Evolutionary conservation across 1,139 yeast genomes (phyloP).

Genomic region (Geotrichum cucujoidarum): DNA sequence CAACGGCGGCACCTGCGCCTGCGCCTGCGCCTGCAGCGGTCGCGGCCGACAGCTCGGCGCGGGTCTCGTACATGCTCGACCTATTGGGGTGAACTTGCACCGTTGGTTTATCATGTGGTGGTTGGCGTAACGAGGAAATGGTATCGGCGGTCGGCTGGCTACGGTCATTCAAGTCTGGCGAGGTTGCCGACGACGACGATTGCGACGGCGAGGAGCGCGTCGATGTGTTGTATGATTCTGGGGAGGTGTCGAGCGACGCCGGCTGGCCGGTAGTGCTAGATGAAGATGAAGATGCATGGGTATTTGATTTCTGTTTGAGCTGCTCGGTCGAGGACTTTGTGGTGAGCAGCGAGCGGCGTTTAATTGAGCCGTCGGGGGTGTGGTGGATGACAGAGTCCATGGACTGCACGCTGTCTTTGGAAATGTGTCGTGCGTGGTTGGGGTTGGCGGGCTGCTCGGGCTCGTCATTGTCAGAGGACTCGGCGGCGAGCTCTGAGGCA

Average conservation of each 20-base stretch:
- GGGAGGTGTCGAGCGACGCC: too few species aligned
- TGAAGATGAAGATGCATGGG: constrained; percentile 2
- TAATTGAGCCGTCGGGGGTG: constrained; percentile 1
- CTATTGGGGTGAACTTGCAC: neutral
- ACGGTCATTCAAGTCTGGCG: constrained; percentile 3
- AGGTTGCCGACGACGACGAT: constrained; percentile 6
- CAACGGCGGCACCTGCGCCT: too few species aligned
- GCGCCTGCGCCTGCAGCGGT: neutral
- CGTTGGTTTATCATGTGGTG: neutral
- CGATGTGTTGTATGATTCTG: constrained; percentile 1
- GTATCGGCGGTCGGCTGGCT: neutral
- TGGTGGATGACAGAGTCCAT: constrained; percentile 8
- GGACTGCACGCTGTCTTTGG: constrained; percentile 2
- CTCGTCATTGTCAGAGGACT: neutral
- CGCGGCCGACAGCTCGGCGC: neutral
- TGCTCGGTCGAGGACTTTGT: constrained; percentile 9
- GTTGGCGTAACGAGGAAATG: neutral
- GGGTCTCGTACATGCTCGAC: constrained; percentile 7
- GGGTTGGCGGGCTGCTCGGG: neutral
- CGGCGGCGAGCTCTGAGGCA: neutral
- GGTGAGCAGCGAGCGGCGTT: constrained; percentile 6
- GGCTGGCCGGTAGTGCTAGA: neutral
- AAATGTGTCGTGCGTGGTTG: neutral
- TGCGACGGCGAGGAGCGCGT: constrained; percentile 3
- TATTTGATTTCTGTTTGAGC: constrained; percentile 1